These are phyloP conservation scores for Takashimella tepidaria DNA, from an alignment of 1,284 basidiomycete genomes.

Conservation along the genomic window DNA sequence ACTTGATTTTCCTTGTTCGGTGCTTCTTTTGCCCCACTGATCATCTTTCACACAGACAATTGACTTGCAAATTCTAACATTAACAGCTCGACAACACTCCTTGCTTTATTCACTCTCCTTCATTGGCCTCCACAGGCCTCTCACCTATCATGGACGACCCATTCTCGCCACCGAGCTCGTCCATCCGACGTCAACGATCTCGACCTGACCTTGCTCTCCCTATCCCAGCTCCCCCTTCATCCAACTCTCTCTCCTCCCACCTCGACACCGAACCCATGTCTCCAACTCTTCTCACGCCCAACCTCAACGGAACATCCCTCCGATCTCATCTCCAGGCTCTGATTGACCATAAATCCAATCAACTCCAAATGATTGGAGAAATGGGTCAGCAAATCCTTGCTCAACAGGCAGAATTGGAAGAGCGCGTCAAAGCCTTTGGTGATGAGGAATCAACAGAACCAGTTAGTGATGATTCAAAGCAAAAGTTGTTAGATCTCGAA, in stretches of 20 bases:
- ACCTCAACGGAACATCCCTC: constrained; percentile 27
- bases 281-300: constrained; percentile 11
- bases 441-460: constrained; percentile 55
- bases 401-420: constrained; percentile 86
- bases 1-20: background rate
- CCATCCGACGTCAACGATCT: constrained; percentile 34
- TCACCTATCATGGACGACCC: constrained; percentile 30
- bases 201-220: constrained; percentile 32
- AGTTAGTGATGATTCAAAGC: constrained; percentile 55
- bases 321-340: constrained; percentile 62
- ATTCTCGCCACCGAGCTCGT: constrained; percentile 19
- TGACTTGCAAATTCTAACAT: background rate
- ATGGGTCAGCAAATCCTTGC: constrained; percentile 84
- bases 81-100: too few relatives aligned
- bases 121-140: background rate
- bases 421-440: constrained; percentile 70
- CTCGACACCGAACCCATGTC: constrained; percentile 12
- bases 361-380: constrained; percentile 80
- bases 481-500: constrained; percentile 69
- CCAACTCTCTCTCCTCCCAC: constrained; percentile 20
- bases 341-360: constrained; percentile 80
- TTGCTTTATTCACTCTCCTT: too few relatives aligned
- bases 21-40: background rate
- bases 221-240: constrained; percentile 31
- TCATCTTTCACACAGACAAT: background rate